Evolutionary conservation across 2,329 filamentous ascomycete species (phyloP).

Genomic region (Botrytis hyacinthi): DNA sequence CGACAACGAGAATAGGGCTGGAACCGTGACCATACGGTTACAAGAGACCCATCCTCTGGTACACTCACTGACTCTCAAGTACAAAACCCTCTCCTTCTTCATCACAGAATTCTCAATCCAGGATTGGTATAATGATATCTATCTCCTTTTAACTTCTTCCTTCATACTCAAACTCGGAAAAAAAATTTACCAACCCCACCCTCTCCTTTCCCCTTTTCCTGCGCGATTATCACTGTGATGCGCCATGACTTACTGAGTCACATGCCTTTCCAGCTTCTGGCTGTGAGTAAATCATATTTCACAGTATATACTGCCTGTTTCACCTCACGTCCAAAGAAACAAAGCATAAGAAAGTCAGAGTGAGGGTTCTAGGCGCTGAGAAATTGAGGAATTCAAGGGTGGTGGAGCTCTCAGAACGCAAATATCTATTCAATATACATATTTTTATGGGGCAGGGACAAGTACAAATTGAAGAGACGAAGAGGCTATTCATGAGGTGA

Average conservation of each 20-base stretch:
- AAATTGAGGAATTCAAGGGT: accelerated
- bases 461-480: not conserved
- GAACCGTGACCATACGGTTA: not conserved
- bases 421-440: not conserved
- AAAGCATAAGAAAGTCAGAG: not conserved
- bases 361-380: accelerated
- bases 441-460: accelerated
- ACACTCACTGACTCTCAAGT: not conserved
- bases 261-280: not conserved
- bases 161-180: not conserved
- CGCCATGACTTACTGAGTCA: not conserved
- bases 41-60: not conserved
- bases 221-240: not conserved
- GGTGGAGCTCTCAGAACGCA: not conserved
- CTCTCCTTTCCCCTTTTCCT: too few species aligned
- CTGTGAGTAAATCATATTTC: accelerated
- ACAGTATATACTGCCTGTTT: not conserved
- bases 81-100: too few species aligned
- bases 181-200: too few species aligned
- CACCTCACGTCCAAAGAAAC: not conserved
- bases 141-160: not conserved
- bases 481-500: not conserved
- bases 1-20: not conserved
- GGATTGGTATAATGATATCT: not conserved
- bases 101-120: too few species aligned